phyloP scores from a whole-genome alignment of 192 early-diverging fungal genomes.

The Backusella liffmaniae region DNA sequence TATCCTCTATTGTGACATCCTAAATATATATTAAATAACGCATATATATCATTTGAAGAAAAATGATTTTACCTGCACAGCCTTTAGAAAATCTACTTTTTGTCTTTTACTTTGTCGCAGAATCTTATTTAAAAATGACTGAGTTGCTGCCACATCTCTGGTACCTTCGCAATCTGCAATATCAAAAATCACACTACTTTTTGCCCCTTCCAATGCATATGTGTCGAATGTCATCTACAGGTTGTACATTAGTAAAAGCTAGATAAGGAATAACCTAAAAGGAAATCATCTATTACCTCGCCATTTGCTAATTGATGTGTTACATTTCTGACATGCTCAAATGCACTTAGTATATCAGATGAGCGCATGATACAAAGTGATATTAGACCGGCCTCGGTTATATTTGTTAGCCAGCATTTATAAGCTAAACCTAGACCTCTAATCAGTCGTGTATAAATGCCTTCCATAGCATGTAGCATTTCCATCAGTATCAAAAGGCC shows the following conservation, averaged over 20 bases:
- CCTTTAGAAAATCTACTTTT: constrained; percentile 20
- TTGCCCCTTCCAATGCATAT: constrained; percentile 49
- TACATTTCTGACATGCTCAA: constrained; percentile 44
- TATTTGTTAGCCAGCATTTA: constrained; percentile 35
- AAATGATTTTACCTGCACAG: background rate
- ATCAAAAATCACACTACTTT: constrained; percentile 52
- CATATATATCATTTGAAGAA: too few relatives aligned
- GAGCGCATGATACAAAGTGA: constrained; percentile 47
- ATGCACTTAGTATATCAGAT: constrained; percentile 48
- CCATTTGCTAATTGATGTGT: constrained; percentile 36
- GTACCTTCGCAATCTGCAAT: constrained; percentile 45
- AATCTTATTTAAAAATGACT: constrained; percentile 47
- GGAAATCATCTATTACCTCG: background rate
- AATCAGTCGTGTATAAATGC: constrained; percentile 54
- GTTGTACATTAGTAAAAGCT: constrained; percentile 28
- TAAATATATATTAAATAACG: background rate
- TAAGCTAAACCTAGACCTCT: constrained; percentile 58
- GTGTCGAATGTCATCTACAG: constrained; percentile 34
- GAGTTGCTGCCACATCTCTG: constrained; percentile 32
- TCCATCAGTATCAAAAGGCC: constrained; percentile 51
- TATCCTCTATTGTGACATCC: constrained; percentile 15
- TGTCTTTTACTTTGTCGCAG: constrained; percentile 38
- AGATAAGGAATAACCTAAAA: constrained; percentile 8
- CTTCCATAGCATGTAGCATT: constrained; percentile 51
- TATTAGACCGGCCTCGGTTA: constrained; percentile 45